Evolutionary conservation across 371 early-diverging fungal genomes (phyloP).

Genomic region (Coemansia sp.): DNA sequence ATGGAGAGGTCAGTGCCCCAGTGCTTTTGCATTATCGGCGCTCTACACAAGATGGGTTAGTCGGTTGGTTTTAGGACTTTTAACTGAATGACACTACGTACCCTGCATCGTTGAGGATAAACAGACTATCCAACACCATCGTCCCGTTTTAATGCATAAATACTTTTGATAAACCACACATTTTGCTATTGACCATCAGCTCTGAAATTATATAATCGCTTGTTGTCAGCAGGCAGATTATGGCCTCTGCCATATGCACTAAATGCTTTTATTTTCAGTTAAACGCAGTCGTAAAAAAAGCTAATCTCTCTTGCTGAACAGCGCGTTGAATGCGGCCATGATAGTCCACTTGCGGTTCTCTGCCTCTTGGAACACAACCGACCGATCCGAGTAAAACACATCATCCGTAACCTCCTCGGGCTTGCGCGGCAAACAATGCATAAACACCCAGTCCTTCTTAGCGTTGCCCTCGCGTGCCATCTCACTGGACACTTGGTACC

Average conservation of each 20-base stretch:
- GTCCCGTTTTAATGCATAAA: not conserved
- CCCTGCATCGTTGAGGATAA: conserved; percentile 66
- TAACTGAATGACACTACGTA: conserved; percentile 32
- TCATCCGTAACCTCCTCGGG: conserved; percentile 94
- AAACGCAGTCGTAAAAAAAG: too few relatives aligned
- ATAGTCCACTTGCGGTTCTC: conserved; percentile 98
- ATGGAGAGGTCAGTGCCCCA: conserved; percentile 75
- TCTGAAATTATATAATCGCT: not conserved
- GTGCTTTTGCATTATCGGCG: conserved; percentile 84
- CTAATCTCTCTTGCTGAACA: conserved; percentile 56
- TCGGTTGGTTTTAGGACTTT: not conserved
- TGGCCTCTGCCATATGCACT: not conserved
- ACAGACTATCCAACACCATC: conserved; percentile 55
- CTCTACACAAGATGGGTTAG: conserved; percentile 52
- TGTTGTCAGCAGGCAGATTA: not conserved
- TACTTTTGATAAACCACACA: too few relatives aligned
- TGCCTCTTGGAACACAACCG: conserved; percentile 93
- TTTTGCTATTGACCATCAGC: not conserved
- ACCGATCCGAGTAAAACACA: conserved; percentile 87
- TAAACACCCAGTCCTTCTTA: conserved; percentile 84
- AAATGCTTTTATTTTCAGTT: too few relatives aligned
- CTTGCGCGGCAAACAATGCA: conserved; percentile 97
- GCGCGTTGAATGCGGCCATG: conserved; percentile 75
- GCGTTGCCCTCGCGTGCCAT: conserved; percentile 75
- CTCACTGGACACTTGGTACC: conserved; percentile 83